Percentiles rank a stretch among this genome's conserved stretches.
Conservation (phyloP, 495 filamentous ascomycete genomes). For the Neurospora sp. region DNA sequence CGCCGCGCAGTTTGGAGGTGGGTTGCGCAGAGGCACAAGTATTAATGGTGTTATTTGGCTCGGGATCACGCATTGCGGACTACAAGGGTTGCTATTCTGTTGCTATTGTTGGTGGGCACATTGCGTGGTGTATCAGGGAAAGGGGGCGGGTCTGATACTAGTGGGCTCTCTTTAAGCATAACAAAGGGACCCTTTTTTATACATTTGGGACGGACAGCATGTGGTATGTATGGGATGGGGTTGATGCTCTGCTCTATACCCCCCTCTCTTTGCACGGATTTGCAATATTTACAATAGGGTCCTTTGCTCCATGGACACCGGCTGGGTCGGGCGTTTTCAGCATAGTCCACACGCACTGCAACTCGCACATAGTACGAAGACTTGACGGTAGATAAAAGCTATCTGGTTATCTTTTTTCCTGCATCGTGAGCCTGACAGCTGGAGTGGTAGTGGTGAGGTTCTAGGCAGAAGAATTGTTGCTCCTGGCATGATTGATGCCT, state of each 20-base stretch:
- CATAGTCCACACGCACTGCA: background rate
- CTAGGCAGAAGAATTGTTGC: background rate
- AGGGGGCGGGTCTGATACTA: background rate
- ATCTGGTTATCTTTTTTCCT: background rate
- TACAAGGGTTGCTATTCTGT: background rate
- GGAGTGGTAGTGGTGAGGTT: background rate
- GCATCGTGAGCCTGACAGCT: background rate
- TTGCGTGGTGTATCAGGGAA: background rate
- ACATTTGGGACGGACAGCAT: background rate
- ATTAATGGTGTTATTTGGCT: background rate
- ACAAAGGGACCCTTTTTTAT: background rate
- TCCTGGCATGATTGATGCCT: background rate
- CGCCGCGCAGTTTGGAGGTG: background rate
- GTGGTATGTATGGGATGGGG: background rate
- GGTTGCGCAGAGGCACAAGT: background rate
- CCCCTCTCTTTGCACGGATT: background rate
- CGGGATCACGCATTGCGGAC: background rate
- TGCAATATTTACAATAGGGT: background rate
- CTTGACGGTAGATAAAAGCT: background rate
- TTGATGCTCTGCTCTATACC: background rate
- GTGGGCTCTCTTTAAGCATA: background rate
- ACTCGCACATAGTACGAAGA: background rate
- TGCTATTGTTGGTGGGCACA: background rate
- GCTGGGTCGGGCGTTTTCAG: background rate
- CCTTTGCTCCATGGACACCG: background rate